Evolutionary conservation across 129 eudicot genomes (phyloP), one percentile per base, ranked within the genome.

Genomic region (Tanacetum coccineum): DNA sequence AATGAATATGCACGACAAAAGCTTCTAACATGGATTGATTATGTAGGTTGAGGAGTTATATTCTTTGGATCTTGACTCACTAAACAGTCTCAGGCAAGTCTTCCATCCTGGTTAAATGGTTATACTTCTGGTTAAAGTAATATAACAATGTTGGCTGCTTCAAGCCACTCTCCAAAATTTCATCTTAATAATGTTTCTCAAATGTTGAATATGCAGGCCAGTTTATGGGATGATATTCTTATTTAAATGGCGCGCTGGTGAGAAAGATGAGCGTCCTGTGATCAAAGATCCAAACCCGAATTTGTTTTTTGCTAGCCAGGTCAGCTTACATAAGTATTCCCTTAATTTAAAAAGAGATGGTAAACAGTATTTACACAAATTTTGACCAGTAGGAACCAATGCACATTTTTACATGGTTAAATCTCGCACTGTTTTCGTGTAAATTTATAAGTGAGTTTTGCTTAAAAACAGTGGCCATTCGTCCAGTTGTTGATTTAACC

Each of bases 171-270:
- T 61, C 22, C 59, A 50, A 30, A 61, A 59, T 59, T 9, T 40
- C 56, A 19, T 67, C 18, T 74, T 72, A 17, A 1, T 73, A 47
- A 56, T 28, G 9, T 48, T 50, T 53, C 46, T 32, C 17, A 8
- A 74, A 75, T 56, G 40, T 36, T 47, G 13, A 74, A 74, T 73
- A 36, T 30, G 15, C 87, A 94, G 96, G 85, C 97, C 99, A 17
- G 87, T 94, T 28, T 89, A 93, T 69, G 99, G 96, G 66, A 57
- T 93, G 76, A 84, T 93, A 46, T 93, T 93, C 78, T 86, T 93
- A 45, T 93, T 93, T 62, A 93, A 93, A 81, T 93, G 96, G 96
- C 92, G 89, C 64, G 82, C 99, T 47, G 96, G 99, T 32, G 99
- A 93, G 79, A 93, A 89, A 73, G 99, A 93, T 64, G 99, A 89